Evolutionary conservation across 495 filamentous ascomycete genomes (phyloP).

Genomic region (Penicillium atrosanguineum): DNA sequence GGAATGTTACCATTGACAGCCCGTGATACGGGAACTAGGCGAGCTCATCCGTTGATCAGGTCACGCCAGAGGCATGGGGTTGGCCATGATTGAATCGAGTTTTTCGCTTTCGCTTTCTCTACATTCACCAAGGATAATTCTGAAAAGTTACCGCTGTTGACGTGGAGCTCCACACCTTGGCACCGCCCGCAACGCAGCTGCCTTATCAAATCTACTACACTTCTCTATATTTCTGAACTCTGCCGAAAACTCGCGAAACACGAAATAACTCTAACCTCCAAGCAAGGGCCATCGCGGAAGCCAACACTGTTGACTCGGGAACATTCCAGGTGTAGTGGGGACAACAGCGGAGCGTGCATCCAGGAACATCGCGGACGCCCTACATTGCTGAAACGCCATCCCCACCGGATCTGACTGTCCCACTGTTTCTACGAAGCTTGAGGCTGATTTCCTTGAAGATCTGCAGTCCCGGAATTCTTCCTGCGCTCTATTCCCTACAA

Average conservation of each 20-base stretch:
- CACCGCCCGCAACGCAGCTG: constrained; percentile 4
- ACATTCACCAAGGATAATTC: too few relatives aligned
- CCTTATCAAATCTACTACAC: background rate
- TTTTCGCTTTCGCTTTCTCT: background rate
- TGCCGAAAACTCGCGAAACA: background rate
- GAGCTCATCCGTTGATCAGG: constrained; percentile 8
- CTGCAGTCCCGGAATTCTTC: constrained; percentile 19
- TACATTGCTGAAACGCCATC: constrained; percentile 21
- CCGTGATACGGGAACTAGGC: background rate
- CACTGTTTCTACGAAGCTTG: background rate
- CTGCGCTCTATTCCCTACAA: constrained; percentile 17
- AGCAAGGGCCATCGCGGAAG: background rate
- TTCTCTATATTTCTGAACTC: background rate
- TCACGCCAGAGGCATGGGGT: constrained; percentile 2
- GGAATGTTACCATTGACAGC: constrained; percentile 11
- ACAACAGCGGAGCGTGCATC: constrained; percentile 2
- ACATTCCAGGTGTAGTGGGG: background rate
- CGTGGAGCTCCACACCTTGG: constrained; percentile 9
- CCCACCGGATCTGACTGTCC: background rate
- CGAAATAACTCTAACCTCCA: background rate
- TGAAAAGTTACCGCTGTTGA: background rate
- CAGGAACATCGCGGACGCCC: constrained; percentile 3
- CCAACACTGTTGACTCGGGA: background rate
- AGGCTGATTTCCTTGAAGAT: constrained; percentile 14
- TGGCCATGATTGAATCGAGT: constrained; percentile 5